A percentile compares a stretch with the other conserved stretches of the same genome.
These are phyloP conservation scores for Crotalaria pallida DNA, from an alignment of 306 rosid species.

Conservation along the genomic window DNA sequence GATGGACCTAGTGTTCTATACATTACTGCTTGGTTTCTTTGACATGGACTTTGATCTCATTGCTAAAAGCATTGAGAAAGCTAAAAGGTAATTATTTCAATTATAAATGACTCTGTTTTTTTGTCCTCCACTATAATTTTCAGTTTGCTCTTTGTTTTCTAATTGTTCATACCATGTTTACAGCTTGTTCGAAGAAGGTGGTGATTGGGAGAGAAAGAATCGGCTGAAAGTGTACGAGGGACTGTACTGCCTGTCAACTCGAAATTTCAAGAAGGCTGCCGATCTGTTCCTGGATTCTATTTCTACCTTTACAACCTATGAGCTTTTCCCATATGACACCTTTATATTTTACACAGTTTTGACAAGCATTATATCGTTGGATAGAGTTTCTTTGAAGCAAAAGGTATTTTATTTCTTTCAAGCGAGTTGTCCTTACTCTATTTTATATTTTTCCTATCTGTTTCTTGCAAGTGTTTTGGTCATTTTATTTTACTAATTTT, in stretches of 20 bases:
- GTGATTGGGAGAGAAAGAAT: conserved; percentile 99
- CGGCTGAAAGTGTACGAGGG: conserved; percentile 95
- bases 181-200: conserved; percentile 99
- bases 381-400: conserved; percentile 90
- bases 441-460: not conserved
- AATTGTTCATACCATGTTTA: conserved; percentile 25
- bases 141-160: conserved; percentile 2
- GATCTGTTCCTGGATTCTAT: conserved; percentile 83
- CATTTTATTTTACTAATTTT: not conserved
- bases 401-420: conserved; percentile 47
- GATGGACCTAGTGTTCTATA: conserved; percentile 92
- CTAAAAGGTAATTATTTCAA: conserved; percentile 50
- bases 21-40: conserved; percentile 89
- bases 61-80: conserved; percentile 92
- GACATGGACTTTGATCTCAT: conserved; percentile 96
- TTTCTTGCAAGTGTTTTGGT: not conserved
- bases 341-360: conserved; percentile 91
- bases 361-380: conserved; percentile 91
- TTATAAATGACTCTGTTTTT: not conserved
- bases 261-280: conserved; percentile 92
- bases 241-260: conserved; percentile 83
- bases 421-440: not conserved
- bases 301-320: conserved; percentile 92
- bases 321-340: conserved; percentile 81
- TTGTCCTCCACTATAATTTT: conserved; percentile 4